A percentile compares a stretch with the other conserved stretches of the same genome.
These are phyloP conservation scores for Dendrostoma leiphaemia DNA, from an alignment of 2,329 filamentous ascomycete genomes.

Conservation along the genomic window DNA sequence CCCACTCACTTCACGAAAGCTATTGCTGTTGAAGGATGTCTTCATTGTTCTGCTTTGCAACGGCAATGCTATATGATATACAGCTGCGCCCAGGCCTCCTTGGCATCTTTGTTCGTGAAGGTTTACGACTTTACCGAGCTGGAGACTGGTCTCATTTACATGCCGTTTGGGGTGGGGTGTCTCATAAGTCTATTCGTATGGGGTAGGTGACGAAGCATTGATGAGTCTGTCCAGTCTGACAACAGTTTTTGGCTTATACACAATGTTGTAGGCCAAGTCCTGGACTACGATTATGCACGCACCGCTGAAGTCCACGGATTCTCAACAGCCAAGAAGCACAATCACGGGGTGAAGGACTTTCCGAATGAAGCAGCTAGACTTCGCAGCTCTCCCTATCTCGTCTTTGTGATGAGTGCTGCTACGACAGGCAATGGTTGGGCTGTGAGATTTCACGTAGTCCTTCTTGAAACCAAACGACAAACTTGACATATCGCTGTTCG, in stretches of 20 bases:
- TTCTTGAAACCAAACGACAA: not conserved
- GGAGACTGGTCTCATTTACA: constrained; percentile 22
- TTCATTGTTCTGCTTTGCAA: constrained; percentile 20
- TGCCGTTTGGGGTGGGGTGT: constrained; percentile 20
- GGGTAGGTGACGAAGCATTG: no score
- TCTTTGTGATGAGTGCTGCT: not conserved
- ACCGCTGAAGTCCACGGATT: not conserved
- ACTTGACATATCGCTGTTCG: not conserved
- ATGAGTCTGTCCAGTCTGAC: not conserved
- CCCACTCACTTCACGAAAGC: constrained; percentile 10
- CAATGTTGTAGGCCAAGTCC: not conserved
- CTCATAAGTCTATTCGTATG: constrained; percentile 19
- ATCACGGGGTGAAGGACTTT: not conserved
- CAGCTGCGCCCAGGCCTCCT: constrained; percentile 22
- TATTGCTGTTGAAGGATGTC: constrained; percentile 5
- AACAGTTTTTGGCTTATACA: not conserved
- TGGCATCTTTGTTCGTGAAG: constrained; percentile 23
- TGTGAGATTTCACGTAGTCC: not conserved
- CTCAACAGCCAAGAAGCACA: not conserved
- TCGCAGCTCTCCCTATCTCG: constrained; percentile 2
- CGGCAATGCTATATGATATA: constrained; percentile 24
- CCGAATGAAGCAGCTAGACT: constrained; percentile 1
- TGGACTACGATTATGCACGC: constrained; percentile 1
- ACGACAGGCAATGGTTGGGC: constrained; percentile 11
- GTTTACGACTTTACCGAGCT: constrained; percentile 22